Evolutionary conservation across 257 asterid genomes (phyloP).

Genomic region (Petunia secreta): DNA sequence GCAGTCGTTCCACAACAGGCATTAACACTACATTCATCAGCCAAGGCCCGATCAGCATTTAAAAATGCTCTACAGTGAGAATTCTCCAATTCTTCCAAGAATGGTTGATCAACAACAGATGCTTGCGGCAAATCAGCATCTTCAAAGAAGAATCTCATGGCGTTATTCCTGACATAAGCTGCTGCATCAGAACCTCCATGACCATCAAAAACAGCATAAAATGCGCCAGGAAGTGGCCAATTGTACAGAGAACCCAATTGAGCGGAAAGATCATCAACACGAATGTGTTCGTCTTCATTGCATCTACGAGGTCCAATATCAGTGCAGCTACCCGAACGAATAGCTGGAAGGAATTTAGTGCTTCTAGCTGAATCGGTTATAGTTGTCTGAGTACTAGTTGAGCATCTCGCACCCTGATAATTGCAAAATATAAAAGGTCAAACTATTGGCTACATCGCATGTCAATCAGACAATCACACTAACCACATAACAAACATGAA

Average conservation of each 20-base stretch:
- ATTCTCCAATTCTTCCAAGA: slow-evolving; percentile 59
- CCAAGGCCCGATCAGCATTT: slow-evolving; percentile 75
- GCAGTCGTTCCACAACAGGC: slow-evolving; percentile 91
- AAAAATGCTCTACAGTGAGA: slow-evolving; percentile 64
- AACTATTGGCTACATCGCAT: slow-evolving; percentile 12
- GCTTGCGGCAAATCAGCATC: slow-evolving; percentile 66
- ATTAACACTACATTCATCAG: slow-evolving; percentile 61
- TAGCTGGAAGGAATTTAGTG: slow-evolving; percentile 46
- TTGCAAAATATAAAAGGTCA: slow-evolving; percentile 22
- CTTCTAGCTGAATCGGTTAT: slow-evolving; percentile 41
- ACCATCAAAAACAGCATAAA: slow-evolving; percentile 92
- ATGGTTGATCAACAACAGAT: slow-evolving; percentile 56
- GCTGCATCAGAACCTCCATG: slow-evolving; percentile 95
- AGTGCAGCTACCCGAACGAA: slow-evolving; percentile 89
- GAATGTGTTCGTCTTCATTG: slow-evolving; percentile 83
- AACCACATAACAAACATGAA: neutral
- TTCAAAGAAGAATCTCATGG: slow-evolving; percentile 67
- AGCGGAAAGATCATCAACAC: slow-evolving; percentile 68
- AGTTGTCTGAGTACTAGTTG: slow-evolving; percentile 55
- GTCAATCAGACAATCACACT: neutral
- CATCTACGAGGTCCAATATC: slow-evolving; percentile 78
- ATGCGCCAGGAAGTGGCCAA: slow-evolving; percentile 76
- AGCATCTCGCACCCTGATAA: slow-evolving; percentile 72
- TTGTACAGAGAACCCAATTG: slow-evolving; percentile 58
- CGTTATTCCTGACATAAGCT: slow-evolving; percentile 65